Base-by-base conservation (phyloP, 164 flowering plant genomes). In the Protea cynaroides region DNA sequence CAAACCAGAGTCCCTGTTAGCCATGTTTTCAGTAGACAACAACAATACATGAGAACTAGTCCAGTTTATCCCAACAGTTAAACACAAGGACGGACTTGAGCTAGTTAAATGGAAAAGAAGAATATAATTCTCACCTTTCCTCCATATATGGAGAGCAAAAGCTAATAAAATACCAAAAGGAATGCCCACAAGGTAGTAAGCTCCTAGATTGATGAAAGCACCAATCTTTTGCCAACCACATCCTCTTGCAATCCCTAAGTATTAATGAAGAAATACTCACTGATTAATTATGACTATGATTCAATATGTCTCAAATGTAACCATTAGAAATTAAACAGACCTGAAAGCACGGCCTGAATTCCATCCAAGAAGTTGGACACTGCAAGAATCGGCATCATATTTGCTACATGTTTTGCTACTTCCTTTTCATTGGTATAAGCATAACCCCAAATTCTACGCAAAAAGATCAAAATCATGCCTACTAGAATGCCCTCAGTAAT, bases 201-300 rank as follows among this genome's bases (percentile, higher is more conserved):
- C 76, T 61, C 88, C 96, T 3, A 87, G 83, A 67, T 88, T 88
- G 36, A 91, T 69, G 43, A 29, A 79, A 25, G 92, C 91, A 6
- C 96, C 89, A 15, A 87, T 79, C 74, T 84, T 88, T 74, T 91
- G 95, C 91, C 89, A 84, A 10, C 97, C 91, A 71, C 97, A 87
- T 38, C 97, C 97, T 81, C 97, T 86, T 19, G 80, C 89, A 62
- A 50, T 70, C 8, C 93, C 96, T 86, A 49, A 52, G 25, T 44
- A 1, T 23, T 18, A 19, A 47, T n/a, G n/a, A 43, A 64, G 17
- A 50, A 14, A 29, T 68, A 50, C 12, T 17, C 29, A 44, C 52
- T 17, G 18, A 21, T 25, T 40, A 61, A n/a, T n/a, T n/a, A n/a
- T n/a, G n/a, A n/a, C n/a, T n/a, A n/a, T n/a, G n/a, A n/a, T n/a